Conservation (phyloP, 2,329 filamentous ascomycete genomes). For the Polytolypa hystricis region DNA sequence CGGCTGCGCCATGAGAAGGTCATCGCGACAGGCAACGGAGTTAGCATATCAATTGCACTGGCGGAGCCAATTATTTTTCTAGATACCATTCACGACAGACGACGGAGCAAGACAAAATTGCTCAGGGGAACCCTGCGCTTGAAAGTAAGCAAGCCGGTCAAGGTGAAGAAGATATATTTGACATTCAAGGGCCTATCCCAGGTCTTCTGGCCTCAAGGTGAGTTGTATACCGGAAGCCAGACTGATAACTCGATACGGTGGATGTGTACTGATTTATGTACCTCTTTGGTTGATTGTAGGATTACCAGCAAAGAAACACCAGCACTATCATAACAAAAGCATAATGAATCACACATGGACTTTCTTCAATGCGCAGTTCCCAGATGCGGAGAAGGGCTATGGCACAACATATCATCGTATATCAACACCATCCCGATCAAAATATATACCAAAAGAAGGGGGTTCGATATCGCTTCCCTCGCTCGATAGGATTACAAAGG, state of each 20-base stretch:
- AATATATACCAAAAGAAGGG: slow-evolving; percentile 23
- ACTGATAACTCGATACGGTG: no score
- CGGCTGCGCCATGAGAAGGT: slow-evolving; percentile 35
- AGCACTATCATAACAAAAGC: slow-evolving; percentile 72
- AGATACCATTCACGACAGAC: slow-evolving; percentile 39
- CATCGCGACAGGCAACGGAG: slow-evolving; percentile 38
- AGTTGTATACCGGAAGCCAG: slow-evolving; percentile 2
- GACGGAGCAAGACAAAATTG: slow-evolving; percentile 62
- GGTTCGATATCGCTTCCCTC: slow-evolving; percentile 30
- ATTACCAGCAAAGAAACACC: slow-evolving; percentile 75
- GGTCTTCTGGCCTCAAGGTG: slow-evolving; percentile 91
- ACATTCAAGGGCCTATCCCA: slow-evolving; percentile 75
- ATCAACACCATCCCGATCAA: slow-evolving; percentile 23
- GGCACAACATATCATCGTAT: slow-evolving; percentile 53
- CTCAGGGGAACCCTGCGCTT: slow-evolving; percentile 74
- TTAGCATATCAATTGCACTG: slow-evolving; percentile 35
- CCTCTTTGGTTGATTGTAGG: slow-evolving; percentile 33
- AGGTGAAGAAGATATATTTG: slow-evolving; percentile 82
- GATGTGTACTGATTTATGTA: not conserved
- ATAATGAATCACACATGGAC: slow-evolving; percentile 80
- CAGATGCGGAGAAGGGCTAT: slow-evolving; percentile 48
- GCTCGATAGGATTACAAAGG: no score
- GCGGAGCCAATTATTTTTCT: slow-evolving; percentile 40
- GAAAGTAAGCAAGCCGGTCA: slow-evolving; percentile 75
- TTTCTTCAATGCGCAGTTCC: slow-evolving; percentile 70